Percentiles rank a stretch among this genome's conserved stretches.
Evolutionary conservation across 1,284 basidiomycete species (phyloP).

Genomic region (Ustilago vetiveriae): DNA sequence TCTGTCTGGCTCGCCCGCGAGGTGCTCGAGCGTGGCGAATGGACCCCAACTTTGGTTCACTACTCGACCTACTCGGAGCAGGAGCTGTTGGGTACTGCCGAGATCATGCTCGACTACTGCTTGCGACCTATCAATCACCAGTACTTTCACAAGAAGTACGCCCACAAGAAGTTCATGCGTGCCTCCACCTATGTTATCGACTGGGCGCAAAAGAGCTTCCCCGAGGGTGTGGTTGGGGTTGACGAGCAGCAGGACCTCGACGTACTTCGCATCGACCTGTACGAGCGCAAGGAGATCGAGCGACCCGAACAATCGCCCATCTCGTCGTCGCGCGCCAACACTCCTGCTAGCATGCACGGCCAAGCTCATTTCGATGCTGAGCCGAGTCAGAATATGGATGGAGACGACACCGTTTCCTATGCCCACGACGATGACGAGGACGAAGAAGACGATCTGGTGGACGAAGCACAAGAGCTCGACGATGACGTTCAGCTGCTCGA

Average conservation of each 20-base stretch:
- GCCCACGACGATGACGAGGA: constrained; percentile 20
- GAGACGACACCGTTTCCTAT: constrained; percentile 23
- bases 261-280: constrained; percentile 57
- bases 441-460: not conserved
- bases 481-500: constrained; percentile 13
- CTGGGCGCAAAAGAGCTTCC: constrained; percentile 61
- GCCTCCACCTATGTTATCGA: constrained; percentile 62
- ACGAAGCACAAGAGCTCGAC: not conserved
- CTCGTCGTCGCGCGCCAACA: constrained; percentile 28
- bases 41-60: constrained; percentile 84
- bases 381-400: constrained; percentile 21
- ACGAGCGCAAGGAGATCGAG: constrained; percentile 45
- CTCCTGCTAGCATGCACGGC: constrained; percentile 12
- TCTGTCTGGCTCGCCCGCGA: constrained; percentile 90
- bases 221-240: constrained; percentile 53
- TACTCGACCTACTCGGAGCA: constrained; percentile 90
- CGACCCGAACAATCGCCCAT: constrained; percentile 46
- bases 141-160: constrained; percentile 66
- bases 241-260: constrained; percentile 47
- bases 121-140: constrained; percentile 59
- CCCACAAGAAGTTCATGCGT: constrained; percentile 66
- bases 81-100: constrained; percentile 84
- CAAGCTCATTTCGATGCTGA: constrained; percentile 28
- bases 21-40: constrained; percentile 82
- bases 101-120: constrained; percentile 88